phyloP scores from a whole-genome alignment of 139 green algal species.

The Chlorella sp. region DNA sequence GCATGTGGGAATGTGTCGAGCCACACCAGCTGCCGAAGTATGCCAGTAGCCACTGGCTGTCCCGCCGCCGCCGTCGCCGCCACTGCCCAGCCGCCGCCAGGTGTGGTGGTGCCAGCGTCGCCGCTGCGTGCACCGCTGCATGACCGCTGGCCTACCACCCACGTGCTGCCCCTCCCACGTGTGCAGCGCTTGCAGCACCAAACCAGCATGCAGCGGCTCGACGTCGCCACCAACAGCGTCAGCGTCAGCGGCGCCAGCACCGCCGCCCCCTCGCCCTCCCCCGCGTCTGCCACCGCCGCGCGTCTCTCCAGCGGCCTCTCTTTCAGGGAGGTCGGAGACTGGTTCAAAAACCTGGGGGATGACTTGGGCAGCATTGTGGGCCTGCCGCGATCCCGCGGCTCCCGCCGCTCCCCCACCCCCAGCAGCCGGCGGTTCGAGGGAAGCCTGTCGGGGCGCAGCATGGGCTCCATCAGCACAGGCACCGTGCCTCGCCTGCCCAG shows the following conservation, averaged over 20 bases:
- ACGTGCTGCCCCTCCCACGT: not conserved
- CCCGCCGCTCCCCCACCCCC: not conserved
- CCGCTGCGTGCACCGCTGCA: not conserved
- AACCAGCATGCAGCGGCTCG: not conserved
- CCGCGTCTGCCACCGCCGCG: not conserved
- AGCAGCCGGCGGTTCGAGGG: not conserved
- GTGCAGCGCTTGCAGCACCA: too few relatives aligned
- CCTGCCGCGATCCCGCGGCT: not conserved
- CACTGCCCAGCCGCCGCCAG: not conserved
- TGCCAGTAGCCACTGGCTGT: too few relatives aligned
- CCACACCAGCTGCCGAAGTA: too few relatives aligned
- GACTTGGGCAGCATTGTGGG: constrained; percentile 12
- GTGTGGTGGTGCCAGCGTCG: too few relatives aligned
- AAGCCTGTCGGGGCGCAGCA: not conserved
- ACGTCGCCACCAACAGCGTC: not conserved
- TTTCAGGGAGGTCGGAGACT: constrained; percentile 35
- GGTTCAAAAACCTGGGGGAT: constrained; percentile 30
- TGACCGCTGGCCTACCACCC: not conserved
- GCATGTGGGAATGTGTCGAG: too few relatives aligned
- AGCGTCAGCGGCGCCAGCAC: not conserved
- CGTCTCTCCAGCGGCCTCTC: constrained; percentile 17
- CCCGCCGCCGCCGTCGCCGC: not conserved
- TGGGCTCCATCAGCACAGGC: not conserved
- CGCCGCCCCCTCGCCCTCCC: not conserved
- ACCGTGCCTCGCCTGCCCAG: constrained; percentile 5